Base-by-base conservation (phyloP, 257 asterid species). In the Gentiana macrophylla region DNA sequence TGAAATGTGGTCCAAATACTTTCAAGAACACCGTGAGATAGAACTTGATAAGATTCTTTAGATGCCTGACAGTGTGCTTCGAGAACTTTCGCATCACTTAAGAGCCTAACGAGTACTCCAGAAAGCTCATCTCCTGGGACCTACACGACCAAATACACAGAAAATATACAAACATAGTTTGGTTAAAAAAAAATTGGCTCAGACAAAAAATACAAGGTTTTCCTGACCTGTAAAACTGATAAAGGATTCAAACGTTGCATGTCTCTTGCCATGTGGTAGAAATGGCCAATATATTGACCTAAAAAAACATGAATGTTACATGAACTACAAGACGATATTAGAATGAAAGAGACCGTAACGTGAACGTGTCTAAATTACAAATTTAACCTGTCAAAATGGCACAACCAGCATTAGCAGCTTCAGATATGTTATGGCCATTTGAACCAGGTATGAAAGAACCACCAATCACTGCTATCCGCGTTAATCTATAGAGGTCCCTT, bases 361-460 rank as follows among this genome's bases (percentile, higher is more conserved):
- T 57, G n/a, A 50, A 57, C 3, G 46, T 24, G 24, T 24, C 24
- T 24, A 24, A n/a, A 24, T 24, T 24, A 24, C 1, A 24, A 24
- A 24, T 24, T 24, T 37, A 36, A 82, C 98, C 98, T 6, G 95
- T 87, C 68, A 88, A 74, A 75, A 85, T 69, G 77, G 94, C 95
- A 79, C 98, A 92, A 70, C 98, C 95, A 66, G 89, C 94, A 58
- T 79, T 80, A 59, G 98, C 95, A 46, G 98, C 95, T 88, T 92
- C 98, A 66, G 81, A 80, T 72, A 92, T 80, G 67, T 92, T 88
- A 68, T 92, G 98, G 61, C 98, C 98, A 57, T 81, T 59, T 63
- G 59, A 81, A 63, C 85, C 89, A 62, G 60, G 75, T 24, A 77
- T 63, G 71, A 88, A 88, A 33, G 98, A 92, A 69, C 97, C 98